phyloP scores from a whole-genome alignment of 2,329 filamentous ascomycete genomes.

The Grosmannia serpens region DNA sequence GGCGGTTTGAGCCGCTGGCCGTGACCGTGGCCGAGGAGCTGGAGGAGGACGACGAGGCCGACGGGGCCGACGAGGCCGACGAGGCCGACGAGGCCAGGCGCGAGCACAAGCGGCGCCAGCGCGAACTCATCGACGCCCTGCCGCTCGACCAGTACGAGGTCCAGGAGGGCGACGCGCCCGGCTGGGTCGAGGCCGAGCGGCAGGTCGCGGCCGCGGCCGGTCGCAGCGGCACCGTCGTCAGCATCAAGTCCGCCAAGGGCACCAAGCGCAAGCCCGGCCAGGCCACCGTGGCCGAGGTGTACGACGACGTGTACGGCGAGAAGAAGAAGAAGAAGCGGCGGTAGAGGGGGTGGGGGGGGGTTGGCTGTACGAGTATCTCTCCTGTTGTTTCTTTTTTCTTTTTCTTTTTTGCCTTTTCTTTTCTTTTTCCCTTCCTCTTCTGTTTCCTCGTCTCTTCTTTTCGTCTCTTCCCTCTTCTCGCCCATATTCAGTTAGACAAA shows the following conservation, averaged over 20 bases:
- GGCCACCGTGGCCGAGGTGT: conserved; percentile 46
- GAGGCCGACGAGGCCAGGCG: conserved; percentile 67
- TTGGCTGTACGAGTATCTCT: background rate
- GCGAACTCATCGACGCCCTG: conserved; percentile 79
- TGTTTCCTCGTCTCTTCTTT: too few species aligned
- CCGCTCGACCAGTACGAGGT: conserved; percentile 77
- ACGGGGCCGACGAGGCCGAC: conserved; percentile 59
- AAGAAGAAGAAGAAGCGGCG: conserved; percentile 36
- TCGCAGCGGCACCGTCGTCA: conserved; percentile 53
- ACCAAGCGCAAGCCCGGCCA: conserved; percentile 59
- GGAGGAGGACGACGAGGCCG: conserved; percentile 41
- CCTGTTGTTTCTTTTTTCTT: background rate
- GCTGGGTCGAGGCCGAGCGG: conserved; percentile 62
- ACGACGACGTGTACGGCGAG: conserved; percentile 44
- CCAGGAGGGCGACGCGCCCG: conserved; percentile 43
- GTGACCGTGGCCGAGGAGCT: conserved; percentile 69
- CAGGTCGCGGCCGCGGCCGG: conserved; percentile 40
- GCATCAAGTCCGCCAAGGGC: conserved; percentile 63
- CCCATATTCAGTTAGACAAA: too few species aligned
- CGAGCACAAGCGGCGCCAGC: conserved; percentile 57
- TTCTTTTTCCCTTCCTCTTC: background rate
- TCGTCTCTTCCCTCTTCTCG: too few species aligned
- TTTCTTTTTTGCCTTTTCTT: background rate
- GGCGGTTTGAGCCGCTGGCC: conserved; percentile 59
- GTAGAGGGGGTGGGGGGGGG: conserved; percentile 19